phyloP scores from a whole-genome alignment of 2,329 filamentous ascomycete genomes.

The Kalaharituber pfeilii region DNA sequence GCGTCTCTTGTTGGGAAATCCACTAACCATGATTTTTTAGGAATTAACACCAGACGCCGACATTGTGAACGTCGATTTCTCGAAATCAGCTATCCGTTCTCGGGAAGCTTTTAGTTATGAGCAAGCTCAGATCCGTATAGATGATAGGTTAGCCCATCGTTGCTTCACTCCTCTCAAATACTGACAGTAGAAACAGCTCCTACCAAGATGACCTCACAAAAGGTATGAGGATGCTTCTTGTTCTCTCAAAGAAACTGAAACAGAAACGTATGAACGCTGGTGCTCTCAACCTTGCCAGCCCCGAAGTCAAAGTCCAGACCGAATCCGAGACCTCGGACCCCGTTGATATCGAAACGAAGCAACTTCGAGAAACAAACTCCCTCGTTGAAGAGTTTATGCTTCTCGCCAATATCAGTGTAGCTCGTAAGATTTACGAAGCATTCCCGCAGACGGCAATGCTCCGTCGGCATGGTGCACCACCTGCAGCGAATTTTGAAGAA shows the following conservation, averaged over 20 bases:
- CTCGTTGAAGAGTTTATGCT: slow-evolving; percentile 99
- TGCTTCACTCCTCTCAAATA: neutral
- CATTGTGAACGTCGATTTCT: slow-evolving; percentile 71
- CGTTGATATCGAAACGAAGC: slow-evolving; percentile 89
- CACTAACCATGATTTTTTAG: too few relatives aligned
- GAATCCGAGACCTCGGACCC: slow-evolving; percentile 94
- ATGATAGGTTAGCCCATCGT: slow-evolving; percentile 47
- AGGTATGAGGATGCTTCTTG: slow-evolving; percentile 72
- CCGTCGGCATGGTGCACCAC: slow-evolving; percentile 71
- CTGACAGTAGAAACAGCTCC: too few relatives aligned
- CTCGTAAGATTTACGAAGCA: slow-evolving; percentile 69
- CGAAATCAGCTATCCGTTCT: slow-evolving; percentile 94
- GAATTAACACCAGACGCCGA: too few relatives aligned
- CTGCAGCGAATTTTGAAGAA: slow-evolving; percentile 92
- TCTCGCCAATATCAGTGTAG: slow-evolving; percentile 90
- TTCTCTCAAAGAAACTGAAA: slow-evolving; percentile 79
- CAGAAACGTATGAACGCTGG: slow-evolving; percentile 94
- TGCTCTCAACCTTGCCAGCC: slow-evolving; percentile 87
- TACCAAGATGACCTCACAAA: slow-evolving; percentile 73
- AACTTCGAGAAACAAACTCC: slow-evolving; percentile 86
- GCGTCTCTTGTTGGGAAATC: too few relatives aligned
- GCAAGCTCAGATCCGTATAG: slow-evolving; percentile 82
- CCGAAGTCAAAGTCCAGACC: slow-evolving; percentile 88
- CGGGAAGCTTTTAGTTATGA: slow-evolving; percentile 97
- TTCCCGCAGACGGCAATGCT: slow-evolving; percentile 93